Conservation (phyloP, 352 stramenopile genomes). For the Peronospora tabacina region DNA sequence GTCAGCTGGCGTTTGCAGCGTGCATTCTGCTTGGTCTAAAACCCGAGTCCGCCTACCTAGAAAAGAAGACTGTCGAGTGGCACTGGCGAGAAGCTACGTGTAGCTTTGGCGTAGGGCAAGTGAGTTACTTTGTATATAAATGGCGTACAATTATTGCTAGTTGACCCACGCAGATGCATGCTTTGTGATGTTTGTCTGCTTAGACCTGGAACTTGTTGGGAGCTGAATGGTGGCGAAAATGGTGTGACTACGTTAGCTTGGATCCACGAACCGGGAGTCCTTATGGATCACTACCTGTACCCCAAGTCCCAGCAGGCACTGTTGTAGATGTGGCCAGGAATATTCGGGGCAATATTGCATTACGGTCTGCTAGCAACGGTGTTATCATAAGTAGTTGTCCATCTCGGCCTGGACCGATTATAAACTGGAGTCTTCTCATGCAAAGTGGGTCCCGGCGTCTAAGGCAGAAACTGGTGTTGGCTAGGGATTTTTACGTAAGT, state of each 20-base stretch:
- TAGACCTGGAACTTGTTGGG: slow-evolving; percentile 75
- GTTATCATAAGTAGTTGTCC: slow-evolving; percentile 14
- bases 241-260: slow-evolving; percentile 68
- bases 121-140: slow-evolving; percentile 17
- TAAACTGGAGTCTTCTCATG: slow-evolving; percentile 73
- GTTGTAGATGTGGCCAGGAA: slow-evolving; percentile 26
- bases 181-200: slow-evolving; percentile 7
- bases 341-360: slow-evolving; percentile 26
- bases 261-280: slow-evolving; percentile 55
- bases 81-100: slow-evolving; percentile 55
- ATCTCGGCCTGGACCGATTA: slow-evolving; percentile 56
- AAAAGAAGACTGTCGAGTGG: slow-evolving; percentile 67
- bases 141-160: slow-evolving; percentile 12
- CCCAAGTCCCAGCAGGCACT: slow-evolving; percentile 38
- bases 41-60: slow-evolving; percentile 49
- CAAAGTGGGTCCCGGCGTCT: slow-evolving; percentile 65
- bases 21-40: slow-evolving; percentile 76
- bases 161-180: slow-evolving; percentile 24
- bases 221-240: slow-evolving; percentile 71
- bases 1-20: slow-evolving; percentile 65
- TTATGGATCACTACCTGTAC: slow-evolving; percentile 46
- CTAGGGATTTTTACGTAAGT: slow-evolving; percentile 72
- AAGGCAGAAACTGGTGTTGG: slow-evolving; percentile 65
- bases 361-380: slow-evolving; percentile 16
- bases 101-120: slow-evolving; percentile 43